Evolutionary conservation across 2,329 filamentous ascomycete genomes (phyloP).

Genomic region (Diplodia seriata): DNA sequence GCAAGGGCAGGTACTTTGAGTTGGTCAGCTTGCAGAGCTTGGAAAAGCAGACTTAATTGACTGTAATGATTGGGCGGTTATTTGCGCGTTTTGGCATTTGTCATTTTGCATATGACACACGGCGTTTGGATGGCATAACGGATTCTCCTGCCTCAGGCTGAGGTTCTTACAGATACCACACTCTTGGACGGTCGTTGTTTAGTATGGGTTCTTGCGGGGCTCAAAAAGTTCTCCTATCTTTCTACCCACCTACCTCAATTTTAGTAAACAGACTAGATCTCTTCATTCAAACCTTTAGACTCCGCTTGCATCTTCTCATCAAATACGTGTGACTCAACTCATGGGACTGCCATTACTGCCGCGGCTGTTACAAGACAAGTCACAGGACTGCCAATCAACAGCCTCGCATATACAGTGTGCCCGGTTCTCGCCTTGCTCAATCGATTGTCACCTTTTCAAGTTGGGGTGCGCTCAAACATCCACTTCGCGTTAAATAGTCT

Average conservation of each 20-base stretch:
- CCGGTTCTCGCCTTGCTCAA: no score
- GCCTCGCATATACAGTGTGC: no score
- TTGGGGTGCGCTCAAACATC: no score
- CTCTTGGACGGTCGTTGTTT: background rate
- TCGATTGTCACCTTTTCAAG: no score
- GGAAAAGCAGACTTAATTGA: slow-evolving; percentile 23
- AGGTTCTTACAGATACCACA: slow-evolving; percentile 15
- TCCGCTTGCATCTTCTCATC: no score
- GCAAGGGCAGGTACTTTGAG: slow-evolving; percentile 30
- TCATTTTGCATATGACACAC: background rate
- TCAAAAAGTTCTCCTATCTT: background rate
- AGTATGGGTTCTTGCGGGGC: background rate
- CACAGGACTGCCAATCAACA: no score
- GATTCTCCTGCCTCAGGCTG: background rate
- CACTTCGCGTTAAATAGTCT: no score
- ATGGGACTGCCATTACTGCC: no score
- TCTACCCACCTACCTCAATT: background rate
- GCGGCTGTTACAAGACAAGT: no score
- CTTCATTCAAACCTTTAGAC: background rate
- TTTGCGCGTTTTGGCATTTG: background rate
- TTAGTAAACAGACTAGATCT: background rate
- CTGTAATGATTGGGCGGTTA: background rate
- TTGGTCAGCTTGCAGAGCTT: slow-evolving; percentile 33
- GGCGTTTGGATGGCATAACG: background rate
- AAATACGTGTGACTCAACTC: no score